These are phyloP conservation scores for Zymoseptoria pseudotritici DNA, from an alignment of 2,329 filamentous ascomycete genomes.

Conservation along the genomic window DNA sequence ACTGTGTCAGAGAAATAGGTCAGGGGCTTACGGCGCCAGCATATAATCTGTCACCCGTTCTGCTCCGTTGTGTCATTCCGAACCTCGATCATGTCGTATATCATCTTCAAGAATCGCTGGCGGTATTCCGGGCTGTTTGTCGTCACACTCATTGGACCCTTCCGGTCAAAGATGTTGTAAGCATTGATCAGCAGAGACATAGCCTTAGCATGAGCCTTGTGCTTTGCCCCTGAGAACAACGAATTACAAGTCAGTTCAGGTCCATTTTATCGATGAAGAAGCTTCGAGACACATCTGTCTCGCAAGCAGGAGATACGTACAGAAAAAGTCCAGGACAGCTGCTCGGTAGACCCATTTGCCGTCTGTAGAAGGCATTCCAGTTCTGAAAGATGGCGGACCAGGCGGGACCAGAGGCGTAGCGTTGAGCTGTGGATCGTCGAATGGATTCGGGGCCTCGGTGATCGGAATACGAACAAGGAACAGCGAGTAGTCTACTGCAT, in stretches of 20 bases:
- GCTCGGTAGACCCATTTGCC: slow-evolving; percentile 61
- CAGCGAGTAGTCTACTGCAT: slow-evolving; percentile 68
- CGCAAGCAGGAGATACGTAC: too few species aligned
- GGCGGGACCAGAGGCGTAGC: slow-evolving; percentile 26
- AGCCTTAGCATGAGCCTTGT: slow-evolving; percentile 57
- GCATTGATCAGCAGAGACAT: slow-evolving; percentile 55
- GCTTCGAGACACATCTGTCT: too few species aligned
- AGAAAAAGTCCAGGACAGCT: slow-evolving; percentile 65
- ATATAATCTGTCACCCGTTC: background rate
- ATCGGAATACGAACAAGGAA: slow-evolving; percentile 57
- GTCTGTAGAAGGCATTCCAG: slow-evolving; percentile 54
- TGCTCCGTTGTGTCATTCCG: background rate
- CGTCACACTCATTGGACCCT: slow-evolving; percentile 69
- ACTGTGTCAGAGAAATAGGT: background rate
- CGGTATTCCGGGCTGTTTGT: slow-evolving; percentile 62
- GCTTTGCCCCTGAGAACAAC: slow-evolving; percentile 53
- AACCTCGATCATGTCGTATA: slow-evolving; percentile 38
- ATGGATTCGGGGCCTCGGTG: slow-evolving; percentile 7
- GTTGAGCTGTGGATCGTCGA: slow-evolving; percentile 2
- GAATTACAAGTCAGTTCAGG: too few species aligned
- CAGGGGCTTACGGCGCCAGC: background rate
- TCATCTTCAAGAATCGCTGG: slow-evolving; percentile 48
- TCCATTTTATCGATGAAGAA: too few species aligned
- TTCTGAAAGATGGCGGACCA: slow-evolving; percentile 46
- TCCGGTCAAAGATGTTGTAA: slow-evolving; percentile 51